Evolutionary conservation across 495 filamentous ascomycete species (phyloP).

Genomic region (Aspergillus sparsus): DNA sequence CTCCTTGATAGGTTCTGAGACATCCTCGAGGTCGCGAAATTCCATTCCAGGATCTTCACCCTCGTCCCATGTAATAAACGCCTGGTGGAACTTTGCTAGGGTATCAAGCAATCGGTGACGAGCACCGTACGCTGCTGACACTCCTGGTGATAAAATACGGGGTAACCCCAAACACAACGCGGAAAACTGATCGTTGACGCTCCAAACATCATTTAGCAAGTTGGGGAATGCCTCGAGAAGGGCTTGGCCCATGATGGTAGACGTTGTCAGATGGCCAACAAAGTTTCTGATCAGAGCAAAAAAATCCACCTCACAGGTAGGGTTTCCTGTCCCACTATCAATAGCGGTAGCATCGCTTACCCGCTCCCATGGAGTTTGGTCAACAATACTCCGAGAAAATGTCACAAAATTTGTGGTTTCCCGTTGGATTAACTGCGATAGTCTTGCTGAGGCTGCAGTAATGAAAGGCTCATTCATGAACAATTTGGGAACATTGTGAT

Average conservation of each 20-base stretch:
- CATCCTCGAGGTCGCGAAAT: conserved; percentile 56
- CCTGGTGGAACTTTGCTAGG: conserved; percentile 51
- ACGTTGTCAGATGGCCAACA: conserved; percentile 51
- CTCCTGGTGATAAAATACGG: conserved; percentile 51
- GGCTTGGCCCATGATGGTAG: conserved; percentile 54
- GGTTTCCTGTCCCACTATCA: conserved; percentile 28
- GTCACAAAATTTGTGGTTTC: conserved; percentile 55
- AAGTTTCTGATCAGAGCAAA: conserved; percentile 57
- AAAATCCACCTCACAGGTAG: conserved; percentile 51
- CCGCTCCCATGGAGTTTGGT: conserved; percentile 64
- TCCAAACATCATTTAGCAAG: conserved; percentile 55
- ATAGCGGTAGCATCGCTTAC: conserved; percentile 39
- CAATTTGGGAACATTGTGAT: conserved; percentile 34
- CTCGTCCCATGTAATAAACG: conserved; percentile 48
- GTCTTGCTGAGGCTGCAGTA: conserved; percentile 36
- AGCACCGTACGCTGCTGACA: conserved; percentile 54
- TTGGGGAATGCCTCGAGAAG: conserved; percentile 57
- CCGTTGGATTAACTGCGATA: conserved; percentile 40
- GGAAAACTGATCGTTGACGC: conserved; percentile 55
- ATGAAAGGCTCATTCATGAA: conserved; percentile 50
- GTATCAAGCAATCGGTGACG: conserved; percentile 50
- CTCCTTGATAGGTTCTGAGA: conserved; percentile 49
- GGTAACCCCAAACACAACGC: conserved; percentile 53
- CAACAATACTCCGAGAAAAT: conserved; percentile 58
- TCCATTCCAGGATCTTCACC: conserved; percentile 47